Percentiles rank a stretch among this genome's conserved stretches.
These are phyloP conservation scores for Hyphodiscus sp. DNA, from an alignment of 2,329 filamentous ascomycete genomes.

Conservation along the genomic window DNA sequence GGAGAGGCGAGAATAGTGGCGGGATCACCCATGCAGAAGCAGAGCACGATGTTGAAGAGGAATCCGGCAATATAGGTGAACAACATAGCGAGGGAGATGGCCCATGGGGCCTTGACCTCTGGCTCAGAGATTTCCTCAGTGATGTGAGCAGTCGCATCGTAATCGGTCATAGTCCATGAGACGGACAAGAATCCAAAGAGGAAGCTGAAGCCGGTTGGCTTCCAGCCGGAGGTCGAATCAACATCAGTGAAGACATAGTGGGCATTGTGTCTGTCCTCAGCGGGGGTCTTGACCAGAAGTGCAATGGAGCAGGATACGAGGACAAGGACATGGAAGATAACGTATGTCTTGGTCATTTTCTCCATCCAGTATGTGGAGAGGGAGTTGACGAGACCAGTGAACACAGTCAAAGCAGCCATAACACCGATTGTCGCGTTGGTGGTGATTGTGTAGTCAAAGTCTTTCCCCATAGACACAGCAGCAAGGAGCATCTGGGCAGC, in stretches of 20 bases:
- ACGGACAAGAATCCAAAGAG: constrained; percentile 55
- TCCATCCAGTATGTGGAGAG: constrained; percentile 52
- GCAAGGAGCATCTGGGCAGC: constrained; percentile 50
- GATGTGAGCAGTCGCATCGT: constrained; percentile 41
- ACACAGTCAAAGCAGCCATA: constrained; percentile 47
- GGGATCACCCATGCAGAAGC: constrained; percentile 49
- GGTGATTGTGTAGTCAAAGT: constrained; percentile 42
- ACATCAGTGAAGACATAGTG: constrained; percentile 50
- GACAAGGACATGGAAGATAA: constrained; percentile 48
- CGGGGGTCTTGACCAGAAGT: constrained; percentile 39
- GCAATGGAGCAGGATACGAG: constrained; percentile 45
- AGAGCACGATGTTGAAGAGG: constrained; percentile 52
- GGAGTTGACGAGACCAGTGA: constrained; percentile 48
- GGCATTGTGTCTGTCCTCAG: constrained; percentile 42
- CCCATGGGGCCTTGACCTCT: constrained; percentile 46
- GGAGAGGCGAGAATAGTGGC: constrained; percentile 40
- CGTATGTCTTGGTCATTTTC: constrained; percentile 50
- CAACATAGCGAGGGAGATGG: constrained; percentile 48
- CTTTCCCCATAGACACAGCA: constrained; percentile 44
- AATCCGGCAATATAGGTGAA: constrained; percentile 51
- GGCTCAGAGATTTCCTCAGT: constrained; percentile 46
- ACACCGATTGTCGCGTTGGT: constrained; percentile 43
- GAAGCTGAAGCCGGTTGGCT: constrained; percentile 47
- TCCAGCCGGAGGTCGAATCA: constrained; percentile 46
- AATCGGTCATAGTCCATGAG: constrained; percentile 55